Conservation (phyloP, 2,329 filamentous ascomycete genomes). For the Thermomyces lanuginosus region DNA sequence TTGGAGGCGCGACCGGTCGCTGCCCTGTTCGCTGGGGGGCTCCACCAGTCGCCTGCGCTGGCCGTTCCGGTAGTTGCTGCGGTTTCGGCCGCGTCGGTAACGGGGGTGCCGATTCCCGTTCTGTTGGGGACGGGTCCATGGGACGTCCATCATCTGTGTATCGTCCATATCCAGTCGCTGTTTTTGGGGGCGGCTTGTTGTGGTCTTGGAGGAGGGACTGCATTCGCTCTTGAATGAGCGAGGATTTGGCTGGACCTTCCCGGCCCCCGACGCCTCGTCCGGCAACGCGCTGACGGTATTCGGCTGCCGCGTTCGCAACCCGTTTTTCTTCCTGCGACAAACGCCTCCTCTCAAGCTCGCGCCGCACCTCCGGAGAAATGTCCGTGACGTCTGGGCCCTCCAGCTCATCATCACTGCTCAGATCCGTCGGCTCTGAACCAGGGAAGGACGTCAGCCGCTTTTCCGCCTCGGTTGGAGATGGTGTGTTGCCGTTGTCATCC, state of each 20-base stretch:
- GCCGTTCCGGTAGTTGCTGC: background rate
- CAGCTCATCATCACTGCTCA: constrained; percentile 52
- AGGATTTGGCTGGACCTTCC: constrained; percentile 48
- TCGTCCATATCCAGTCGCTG: constrained; percentile 77
- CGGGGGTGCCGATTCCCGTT: constrained; percentile 5
- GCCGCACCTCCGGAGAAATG: constrained; percentile 70
- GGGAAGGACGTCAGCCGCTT: constrained; percentile 50
- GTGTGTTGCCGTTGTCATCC: constrained; percentile 17
- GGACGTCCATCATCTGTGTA: constrained; percentile 48
- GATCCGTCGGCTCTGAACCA: constrained; percentile 57
- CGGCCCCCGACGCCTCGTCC: constrained; percentile 36
- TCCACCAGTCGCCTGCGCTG: constrained; percentile 1
- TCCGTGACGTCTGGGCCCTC: constrained; percentile 51
- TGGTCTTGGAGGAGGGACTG: constrained; percentile 69
- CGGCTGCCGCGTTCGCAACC: constrained; percentile 73
- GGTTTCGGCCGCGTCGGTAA: constrained; percentile 11
- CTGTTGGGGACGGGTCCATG: constrained; percentile 11
- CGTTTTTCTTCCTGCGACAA: constrained; percentile 78
- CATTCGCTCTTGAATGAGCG: constrained; percentile 83
- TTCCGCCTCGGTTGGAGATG: constrained; percentile 29
- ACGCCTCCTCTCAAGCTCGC: constrained; percentile 69
- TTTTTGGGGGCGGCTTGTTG: constrained; percentile 46
- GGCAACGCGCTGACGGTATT: constrained; percentile 63
- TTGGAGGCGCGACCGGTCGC: constrained; percentile 42
- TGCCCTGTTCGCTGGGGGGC: constrained; percentile 16